These are phyloP conservation scores for Zychaea mexicana DNA, from an alignment of 371 early-diverging fungal genomes.

Conservation along the genomic window DNA sequence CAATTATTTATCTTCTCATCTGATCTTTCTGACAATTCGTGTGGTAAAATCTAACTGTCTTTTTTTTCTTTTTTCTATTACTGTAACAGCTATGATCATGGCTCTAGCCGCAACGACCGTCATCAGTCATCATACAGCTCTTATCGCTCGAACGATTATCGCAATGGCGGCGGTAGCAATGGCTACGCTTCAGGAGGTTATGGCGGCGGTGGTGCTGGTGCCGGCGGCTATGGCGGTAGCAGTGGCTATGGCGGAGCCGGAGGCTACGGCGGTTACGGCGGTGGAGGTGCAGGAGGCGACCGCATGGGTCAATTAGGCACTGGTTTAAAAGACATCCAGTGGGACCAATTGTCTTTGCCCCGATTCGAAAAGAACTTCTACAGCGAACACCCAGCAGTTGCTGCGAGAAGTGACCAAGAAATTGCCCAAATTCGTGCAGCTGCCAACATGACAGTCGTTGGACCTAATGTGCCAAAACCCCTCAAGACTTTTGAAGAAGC, in stretches of 20 bases:
- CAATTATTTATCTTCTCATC: too few relatives aligned
- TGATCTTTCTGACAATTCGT: too few relatives aligned
- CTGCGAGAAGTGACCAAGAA: constrained; percentile 60
- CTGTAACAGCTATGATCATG: constrained; percentile 38
- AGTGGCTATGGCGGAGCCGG: constrained; percentile 32
- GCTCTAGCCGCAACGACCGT: constrained; percentile 45
- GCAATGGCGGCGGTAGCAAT: constrained; percentile 20
- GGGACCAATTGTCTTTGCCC: constrained; percentile 70
- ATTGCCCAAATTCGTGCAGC: constrained; percentile 63
- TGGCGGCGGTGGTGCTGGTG: constrained; percentile 21
- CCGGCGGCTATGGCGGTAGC: constrained; percentile 27
- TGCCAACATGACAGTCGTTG: constrained; percentile 77
- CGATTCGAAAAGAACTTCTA: constrained; percentile 96
- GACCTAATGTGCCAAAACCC: constrained; percentile 78
- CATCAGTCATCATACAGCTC: constrained; percentile 41
- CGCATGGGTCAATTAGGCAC: constrained; percentile 65
- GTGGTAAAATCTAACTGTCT: too few relatives aligned
- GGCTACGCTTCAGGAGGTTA: constrained; percentile 15
- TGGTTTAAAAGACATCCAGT: constrained; percentile 63
- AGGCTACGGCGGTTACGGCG: constrained; percentile 27
- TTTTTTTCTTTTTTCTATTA: neutral
- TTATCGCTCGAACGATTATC: constrained; percentile 32
- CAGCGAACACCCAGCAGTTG: constrained; percentile 68
- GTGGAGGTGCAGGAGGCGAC: constrained; percentile 52
- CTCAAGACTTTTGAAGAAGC: constrained; percentile 84